These are phyloP conservation scores for Diplodia intermedia DNA, from an alignment of 2,329 filamentous ascomycete species.

Conservation along the genomic window DNA sequence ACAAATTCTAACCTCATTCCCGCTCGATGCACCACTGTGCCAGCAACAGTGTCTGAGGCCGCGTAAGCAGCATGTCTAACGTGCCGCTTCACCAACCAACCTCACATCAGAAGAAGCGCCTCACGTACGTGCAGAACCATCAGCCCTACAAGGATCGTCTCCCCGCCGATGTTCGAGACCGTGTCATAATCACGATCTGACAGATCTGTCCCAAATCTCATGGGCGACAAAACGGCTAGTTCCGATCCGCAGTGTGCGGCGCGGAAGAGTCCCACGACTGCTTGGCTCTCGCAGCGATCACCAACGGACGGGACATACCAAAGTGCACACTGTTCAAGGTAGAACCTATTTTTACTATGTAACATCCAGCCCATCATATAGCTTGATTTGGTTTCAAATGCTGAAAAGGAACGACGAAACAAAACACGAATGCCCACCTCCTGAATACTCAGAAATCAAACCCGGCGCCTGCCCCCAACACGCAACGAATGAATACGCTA, in stretches of 20 bases:
- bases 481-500: conserved; percentile 6
- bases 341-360: background rate
- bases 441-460: background rate
- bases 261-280: background rate
- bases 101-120: background rate
- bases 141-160: background rate
- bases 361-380: background rate
- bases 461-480: background rate
- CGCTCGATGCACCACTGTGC: background rate
- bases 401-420: background rate
- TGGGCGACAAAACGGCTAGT: background rate
- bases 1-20: background rate
- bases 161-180: background rate
- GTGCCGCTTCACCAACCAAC: background rate
- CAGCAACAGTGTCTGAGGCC: background rate
- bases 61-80: background rate
- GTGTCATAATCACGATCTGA: background rate
- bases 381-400: background rate
- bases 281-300: background rate
- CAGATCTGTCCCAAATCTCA: background rate
- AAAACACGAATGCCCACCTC: background rate
- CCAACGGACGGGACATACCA: background rate
- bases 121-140: background rate
- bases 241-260: background rate
- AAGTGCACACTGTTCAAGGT: background rate